phyloP scores from a whole-genome alignment of 2,329 filamentous ascomycete species.

The Xylariaceae sp. region DNA sequence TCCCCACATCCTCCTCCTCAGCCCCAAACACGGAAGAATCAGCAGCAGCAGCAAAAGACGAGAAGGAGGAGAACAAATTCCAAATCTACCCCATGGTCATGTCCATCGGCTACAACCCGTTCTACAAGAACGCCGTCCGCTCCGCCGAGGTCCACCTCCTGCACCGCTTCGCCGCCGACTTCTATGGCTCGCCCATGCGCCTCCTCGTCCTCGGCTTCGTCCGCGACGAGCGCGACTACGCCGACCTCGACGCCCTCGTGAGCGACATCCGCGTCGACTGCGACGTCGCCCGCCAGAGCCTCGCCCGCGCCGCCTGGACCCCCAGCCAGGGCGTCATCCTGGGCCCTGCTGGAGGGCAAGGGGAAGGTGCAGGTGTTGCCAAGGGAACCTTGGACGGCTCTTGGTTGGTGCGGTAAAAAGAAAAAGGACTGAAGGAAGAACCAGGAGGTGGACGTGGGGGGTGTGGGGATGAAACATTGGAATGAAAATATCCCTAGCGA shows the following conservation, averaged over 20 bases:
- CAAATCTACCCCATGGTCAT: constrained; percentile 79
- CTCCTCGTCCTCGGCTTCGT: constrained; percentile 82
- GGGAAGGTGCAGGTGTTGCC: no score
- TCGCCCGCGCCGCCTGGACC: constrained; percentile 60
- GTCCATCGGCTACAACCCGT: constrained; percentile 95
- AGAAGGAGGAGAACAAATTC: no score
- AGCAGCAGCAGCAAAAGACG: neutral
- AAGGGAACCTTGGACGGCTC: constrained; percentile 24
- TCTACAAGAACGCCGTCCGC: constrained; percentile 85
- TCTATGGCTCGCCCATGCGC: constrained; percentile 77
- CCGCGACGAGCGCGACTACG: constrained; percentile 83
- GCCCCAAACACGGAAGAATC: neutral
- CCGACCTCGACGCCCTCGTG: constrained; percentile 73
- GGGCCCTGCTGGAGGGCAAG: no score
- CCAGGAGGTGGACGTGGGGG: no score
- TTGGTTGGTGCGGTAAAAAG: constrained; percentile 32
- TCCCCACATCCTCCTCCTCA: constrained; percentile 18
- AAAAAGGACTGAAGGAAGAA: no score
- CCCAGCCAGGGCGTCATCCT: constrained; percentile 36
- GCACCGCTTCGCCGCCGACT: constrained; percentile 69
- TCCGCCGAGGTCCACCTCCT: constrained; percentile 89
- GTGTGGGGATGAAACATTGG: no score
- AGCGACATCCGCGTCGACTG: constrained; percentile 88
- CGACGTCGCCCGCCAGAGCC: constrained; percentile 68
- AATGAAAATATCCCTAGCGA: no score